These are phyloP conservation scores for Larix sibirica DNA, from an alignment of 83 land plant genomes.

Conservation along the genomic window DNA sequence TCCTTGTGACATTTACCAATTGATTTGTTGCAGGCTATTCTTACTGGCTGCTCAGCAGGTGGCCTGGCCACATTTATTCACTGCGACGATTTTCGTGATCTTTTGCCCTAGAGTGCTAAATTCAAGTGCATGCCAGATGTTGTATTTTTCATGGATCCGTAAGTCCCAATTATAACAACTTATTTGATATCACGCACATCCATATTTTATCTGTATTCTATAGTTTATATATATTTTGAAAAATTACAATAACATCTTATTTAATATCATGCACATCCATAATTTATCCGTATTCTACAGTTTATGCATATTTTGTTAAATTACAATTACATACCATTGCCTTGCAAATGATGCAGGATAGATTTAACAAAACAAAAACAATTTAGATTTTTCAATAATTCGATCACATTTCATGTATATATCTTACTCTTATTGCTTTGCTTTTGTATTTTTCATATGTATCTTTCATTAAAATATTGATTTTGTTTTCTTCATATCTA, in stretches of 20 bases:
- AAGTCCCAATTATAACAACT: slow-evolving; percentile 8
- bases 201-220: neutral
- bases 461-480: no score
- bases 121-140: slow-evolving; percentile 79
- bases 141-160: slow-evolving; percentile 71
- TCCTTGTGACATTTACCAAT: no score
- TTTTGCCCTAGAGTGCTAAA: slow-evolving; percentile 41
- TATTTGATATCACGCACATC: neutral
- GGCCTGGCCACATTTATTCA: slow-evolving; percentile 61
- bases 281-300: neutral
- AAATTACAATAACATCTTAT: neutral
- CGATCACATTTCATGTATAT: no score
- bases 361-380: no score
- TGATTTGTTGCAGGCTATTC: slow-evolving; percentile 48
- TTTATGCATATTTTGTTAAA: neutral
- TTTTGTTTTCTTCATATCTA: no score
- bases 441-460: no score
- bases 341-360: no score
- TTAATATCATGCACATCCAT: neutral
- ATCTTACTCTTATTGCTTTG: no score
- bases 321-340: no score
- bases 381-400: no score
- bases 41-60: slow-evolving; percentile 81
- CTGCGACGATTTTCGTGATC: slow-evolving; percentile 54
- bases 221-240: neutral